Percentiles rank a stretch among this genome's conserved stretches.
Conservation (phyloP, 2,329 filamentous ascomycete genomes). For the Fusarium haematococcum region DNA sequence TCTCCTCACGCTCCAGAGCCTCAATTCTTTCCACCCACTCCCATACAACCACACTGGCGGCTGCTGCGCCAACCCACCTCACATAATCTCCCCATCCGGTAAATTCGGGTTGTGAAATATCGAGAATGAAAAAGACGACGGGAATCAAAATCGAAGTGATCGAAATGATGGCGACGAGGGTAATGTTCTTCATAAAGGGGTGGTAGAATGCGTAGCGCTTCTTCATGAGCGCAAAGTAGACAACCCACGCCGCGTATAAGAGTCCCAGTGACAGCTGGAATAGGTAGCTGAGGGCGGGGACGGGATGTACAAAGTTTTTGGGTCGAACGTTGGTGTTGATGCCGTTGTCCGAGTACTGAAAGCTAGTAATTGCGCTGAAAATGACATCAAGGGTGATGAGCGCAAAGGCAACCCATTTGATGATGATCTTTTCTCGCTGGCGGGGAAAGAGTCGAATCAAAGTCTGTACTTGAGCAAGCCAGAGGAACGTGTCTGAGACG, state of each 20-base stretch:
- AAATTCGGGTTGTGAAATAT: conserved; percentile 86
- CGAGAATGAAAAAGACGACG: conserved; percentile 92
- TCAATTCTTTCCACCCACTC: conserved; percentile 98
- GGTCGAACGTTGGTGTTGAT: conserved; percentile 70
- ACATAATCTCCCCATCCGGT: conserved; percentile 96
- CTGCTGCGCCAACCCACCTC: conserved; percentile 93
- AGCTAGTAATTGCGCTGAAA: conserved; percentile 93
- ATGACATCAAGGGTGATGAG: conserved; percentile 91
- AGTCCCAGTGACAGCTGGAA: conserved; percentile 89
- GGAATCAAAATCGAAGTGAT: conserved; percentile 86
- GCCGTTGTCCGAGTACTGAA: conserved; percentile 67
- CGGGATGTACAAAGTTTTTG: conserved; percentile 84
- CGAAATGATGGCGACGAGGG: conserved; percentile 82
- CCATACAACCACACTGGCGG: conserved; percentile 97
- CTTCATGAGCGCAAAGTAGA: conserved; percentile 94
- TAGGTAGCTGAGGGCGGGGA: conserved; percentile 90
- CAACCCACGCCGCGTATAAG: conserved; percentile 91
- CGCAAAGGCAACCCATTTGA: conserved; percentile 98
- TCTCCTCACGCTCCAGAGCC: conserved; percentile 89
- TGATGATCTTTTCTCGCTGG: conserved; percentile 96
- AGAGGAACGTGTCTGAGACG: conserved; percentile 95
- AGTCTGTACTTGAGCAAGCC: conserved; percentile 97
- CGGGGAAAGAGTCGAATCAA: conserved; percentile 95
- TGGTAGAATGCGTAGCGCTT: conserved; percentile 92
- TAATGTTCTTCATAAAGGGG: conserved; percentile 89